Evolutionary conservation across 805 yeast species (phyloP).

Genomic region (Candida jianshihensis): DNA sequence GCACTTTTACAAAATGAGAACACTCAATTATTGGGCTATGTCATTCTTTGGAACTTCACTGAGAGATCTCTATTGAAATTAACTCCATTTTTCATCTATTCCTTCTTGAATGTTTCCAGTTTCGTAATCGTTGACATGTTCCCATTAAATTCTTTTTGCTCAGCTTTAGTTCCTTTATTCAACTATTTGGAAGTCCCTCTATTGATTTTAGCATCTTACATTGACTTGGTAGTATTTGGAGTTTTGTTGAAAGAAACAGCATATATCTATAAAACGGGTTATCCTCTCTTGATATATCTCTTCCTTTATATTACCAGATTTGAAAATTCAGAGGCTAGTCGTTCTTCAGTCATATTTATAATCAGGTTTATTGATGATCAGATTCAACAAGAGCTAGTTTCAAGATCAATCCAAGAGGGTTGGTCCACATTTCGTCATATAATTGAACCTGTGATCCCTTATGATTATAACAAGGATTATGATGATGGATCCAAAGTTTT

Average conservation of each 20-base stretch:
- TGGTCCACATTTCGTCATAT: neutral
- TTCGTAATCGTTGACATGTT: slow-evolving; percentile 27
- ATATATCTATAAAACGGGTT: slow-evolving; percentile 16
- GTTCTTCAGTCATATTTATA: slow-evolving; percentile 15
- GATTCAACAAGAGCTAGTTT: neutral
- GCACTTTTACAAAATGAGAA: slow-evolving; percentile 35
- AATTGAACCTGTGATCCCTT: neutral
- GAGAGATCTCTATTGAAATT: slow-evolving; percentile 27
- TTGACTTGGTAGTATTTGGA: slow-evolving; percentile 29
- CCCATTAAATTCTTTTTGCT: slow-evolving; percentile 25
- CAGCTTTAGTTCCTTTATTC: slow-evolving; percentile 31
- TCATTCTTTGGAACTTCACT: slow-evolving; percentile 32
- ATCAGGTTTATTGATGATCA: slow-evolving; percentile 6
- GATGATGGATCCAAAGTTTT: neutral
- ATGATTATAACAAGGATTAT: neutral
- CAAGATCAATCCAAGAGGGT: neutral
- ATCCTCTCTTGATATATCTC: slow-evolving; percentile 27
- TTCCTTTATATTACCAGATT: slow-evolving; percentile 33
- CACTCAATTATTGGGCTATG: slow-evolving; percentile 30
- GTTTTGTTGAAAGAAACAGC: slow-evolving; percentile 24
- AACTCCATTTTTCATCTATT: slow-evolving; percentile 34
- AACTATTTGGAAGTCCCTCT: slow-evolving; percentile 31
- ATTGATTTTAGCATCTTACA: slow-evolving; percentile 30
- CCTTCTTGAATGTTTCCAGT: slow-evolving; percentile 31
- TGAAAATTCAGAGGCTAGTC: slow-evolving; percentile 26